Conservation (phyloP, 345 rosid species). For the Bruguiera gymnorhiza region DNA sequence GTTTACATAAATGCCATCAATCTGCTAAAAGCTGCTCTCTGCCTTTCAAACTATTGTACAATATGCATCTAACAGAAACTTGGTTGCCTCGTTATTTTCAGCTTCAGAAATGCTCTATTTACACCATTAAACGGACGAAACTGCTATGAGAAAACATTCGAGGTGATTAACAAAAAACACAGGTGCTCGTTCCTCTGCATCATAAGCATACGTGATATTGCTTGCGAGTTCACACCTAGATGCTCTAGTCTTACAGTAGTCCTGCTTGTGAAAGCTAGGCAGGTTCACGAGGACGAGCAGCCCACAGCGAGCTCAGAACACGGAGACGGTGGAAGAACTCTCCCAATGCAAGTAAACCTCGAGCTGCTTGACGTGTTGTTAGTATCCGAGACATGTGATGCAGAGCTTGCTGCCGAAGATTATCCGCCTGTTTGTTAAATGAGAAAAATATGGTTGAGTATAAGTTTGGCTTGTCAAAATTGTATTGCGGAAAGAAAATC, state of each 20-base stretch:
- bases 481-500: background rate
- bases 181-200: constrained; percentile 12
- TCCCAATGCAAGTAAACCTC: constrained; percentile 37
- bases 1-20: no score
- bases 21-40: background rate
- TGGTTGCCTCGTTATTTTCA: constrained; percentile 12
- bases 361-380: constrained; percentile 40
- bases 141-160: constrained; percentile 9
- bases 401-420: constrained; percentile 50
- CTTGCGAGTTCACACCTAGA: constrained; percentile 11
- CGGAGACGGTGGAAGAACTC: constrained; percentile 48
- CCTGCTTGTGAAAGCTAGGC: constrained; percentile 17
- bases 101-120: constrained; percentile 26
- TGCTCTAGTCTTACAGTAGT: background rate
- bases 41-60: constrained; percentile 7
- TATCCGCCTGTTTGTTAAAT: constrained; percentile 66
- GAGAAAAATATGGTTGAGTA: background rate
- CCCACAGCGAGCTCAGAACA: constrained; percentile 44
- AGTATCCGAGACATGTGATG: constrained; percentile 46
- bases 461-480: background rate
- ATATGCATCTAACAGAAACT: constrained; percentile 6
- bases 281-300: constrained; percentile 42
- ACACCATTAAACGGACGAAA: constrained; percentile 24
- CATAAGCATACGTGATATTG: background rate
- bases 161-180: constrained; percentile 7